Evolutionary conservation across 768 basidiomycete species (phyloP).

Genomic region (Lactarius indigo): DNA sequence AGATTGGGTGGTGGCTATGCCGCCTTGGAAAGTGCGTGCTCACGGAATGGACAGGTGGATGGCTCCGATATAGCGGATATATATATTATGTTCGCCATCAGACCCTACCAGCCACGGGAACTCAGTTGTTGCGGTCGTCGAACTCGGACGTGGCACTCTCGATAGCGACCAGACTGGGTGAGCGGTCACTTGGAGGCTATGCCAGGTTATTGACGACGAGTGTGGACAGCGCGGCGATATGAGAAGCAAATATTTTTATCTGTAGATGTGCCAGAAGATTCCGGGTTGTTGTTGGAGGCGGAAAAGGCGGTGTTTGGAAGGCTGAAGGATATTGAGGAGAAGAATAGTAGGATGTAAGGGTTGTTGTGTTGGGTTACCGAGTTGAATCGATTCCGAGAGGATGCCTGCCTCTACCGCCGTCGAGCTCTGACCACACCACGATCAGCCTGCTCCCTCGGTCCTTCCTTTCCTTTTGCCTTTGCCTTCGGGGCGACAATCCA

Average conservation of each 20-base stretch:
- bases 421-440: neutral
- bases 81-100: slow-evolving; percentile 3
- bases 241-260: slow-evolving; percentile 69
- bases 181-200: slow-evolving; percentile 28
- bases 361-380: neutral
- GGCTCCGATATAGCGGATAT: slow-evolving; percentile 1
- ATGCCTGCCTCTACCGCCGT: neutral
- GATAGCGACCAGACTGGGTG: slow-evolving; percentile 81
- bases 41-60: slow-evolving; percentile 2
- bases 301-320: slow-evolving; percentile 58
- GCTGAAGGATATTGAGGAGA: slow-evolving; percentile 38
- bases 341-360: slow-evolving; percentile 3
- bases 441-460: neutral
- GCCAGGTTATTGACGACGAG: slow-evolving; percentile 25
- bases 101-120: slow-evolving; percentile 36
- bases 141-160: slow-evolving; percentile 60
- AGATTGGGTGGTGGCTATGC: slow-evolving; percentile 87
- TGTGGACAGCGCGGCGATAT: slow-evolving; percentile 54
- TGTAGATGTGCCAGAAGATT: slow-evolving; percentile 57
- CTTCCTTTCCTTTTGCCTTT: slow-evolving; percentile 4
- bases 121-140: slow-evolving; percentile 60
- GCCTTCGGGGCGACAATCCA: neutral
- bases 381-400: slow-evolving; percentile 8
- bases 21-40: slow-evolving; percentile 39
- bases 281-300: slow-evolving; percentile 47